Evolutionary conservation across 2,329 filamentous ascomycete genomes (phyloP).

Genomic region (Trichoderma endophyticum): DNA sequence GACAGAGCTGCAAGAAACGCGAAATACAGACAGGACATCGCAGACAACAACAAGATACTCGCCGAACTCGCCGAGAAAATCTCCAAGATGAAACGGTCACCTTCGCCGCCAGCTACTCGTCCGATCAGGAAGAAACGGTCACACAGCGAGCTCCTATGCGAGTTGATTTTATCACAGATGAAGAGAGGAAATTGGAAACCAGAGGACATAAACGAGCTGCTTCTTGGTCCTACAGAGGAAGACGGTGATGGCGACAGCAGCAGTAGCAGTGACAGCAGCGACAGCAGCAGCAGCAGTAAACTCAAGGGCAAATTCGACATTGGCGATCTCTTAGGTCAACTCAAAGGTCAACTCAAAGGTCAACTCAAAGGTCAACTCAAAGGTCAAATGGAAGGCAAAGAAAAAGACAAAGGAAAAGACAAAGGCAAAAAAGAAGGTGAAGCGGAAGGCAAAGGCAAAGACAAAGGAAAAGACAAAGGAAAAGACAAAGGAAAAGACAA

Average conservation of each 20-base stretch:
- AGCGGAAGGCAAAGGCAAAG: no score
- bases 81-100: neutral
- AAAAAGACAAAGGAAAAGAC: no score
- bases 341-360: no score
- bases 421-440: no score
- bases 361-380: no score
- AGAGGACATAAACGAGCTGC: neutral
- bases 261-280: no score
- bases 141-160: neutral
- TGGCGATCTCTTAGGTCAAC: no score
- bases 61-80: neutral
- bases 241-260: no score
- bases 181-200: neutral
- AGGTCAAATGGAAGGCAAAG: no score
- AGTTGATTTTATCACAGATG: neutral
- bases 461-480: neutral
- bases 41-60: neutral
- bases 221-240: no score
- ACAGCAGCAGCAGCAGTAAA: no score
- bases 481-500: neutral
- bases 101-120: neutral
- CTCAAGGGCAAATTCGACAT: no score
- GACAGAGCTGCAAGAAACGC: neutral
- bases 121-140: neutral
- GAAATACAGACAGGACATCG: neutral